phyloP scores from a whole-genome alignment of 257 asterid species.

The Jasminum sambac region DNA sequence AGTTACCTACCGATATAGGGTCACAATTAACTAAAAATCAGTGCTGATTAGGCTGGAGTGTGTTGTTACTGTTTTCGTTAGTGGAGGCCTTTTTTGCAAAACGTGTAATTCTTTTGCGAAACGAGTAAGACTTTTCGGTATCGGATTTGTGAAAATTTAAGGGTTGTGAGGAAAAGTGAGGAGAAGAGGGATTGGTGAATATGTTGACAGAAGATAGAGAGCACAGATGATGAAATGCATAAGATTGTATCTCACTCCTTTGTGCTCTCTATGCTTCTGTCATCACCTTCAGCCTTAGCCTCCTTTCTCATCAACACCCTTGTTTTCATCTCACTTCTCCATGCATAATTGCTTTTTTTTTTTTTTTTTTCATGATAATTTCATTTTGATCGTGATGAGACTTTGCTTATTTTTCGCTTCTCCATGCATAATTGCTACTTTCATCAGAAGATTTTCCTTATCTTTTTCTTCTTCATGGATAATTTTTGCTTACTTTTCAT shows the following conservation, averaged over 20 bases:
- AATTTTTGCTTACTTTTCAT: no score
- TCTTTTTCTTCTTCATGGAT: no score
- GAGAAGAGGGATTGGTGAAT: slow-evolving; percentile 41
- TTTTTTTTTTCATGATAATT: not conserved
- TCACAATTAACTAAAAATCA: no score
- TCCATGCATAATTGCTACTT: no score
- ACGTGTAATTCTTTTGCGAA: no score
- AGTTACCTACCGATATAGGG: no score
- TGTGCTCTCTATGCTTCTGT: slow-evolving; percentile 69
- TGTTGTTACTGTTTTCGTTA: no score
- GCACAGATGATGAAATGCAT: slow-evolving; percentile 38
- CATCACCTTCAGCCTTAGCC: slow-evolving; percentile 31
- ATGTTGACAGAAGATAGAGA: slow-evolving; percentile 39
- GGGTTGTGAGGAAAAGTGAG: not conserved
- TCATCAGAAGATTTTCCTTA: no score
- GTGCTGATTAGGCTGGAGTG: no score
- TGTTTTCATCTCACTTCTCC: not conserved
- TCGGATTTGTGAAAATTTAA: not conserved
- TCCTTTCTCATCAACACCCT: slow-evolving; percentile 8
- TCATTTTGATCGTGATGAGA: not conserved
- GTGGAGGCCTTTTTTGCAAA: no score
- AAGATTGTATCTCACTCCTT: slow-evolving; percentile 42
- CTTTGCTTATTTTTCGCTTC: no score
- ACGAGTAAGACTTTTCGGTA: not conserved
- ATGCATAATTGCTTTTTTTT: no score